Base-by-base conservation (phyloP, 2,329 filamentous ascomycete genomes). In the Ilyonectria destructans region DNA sequence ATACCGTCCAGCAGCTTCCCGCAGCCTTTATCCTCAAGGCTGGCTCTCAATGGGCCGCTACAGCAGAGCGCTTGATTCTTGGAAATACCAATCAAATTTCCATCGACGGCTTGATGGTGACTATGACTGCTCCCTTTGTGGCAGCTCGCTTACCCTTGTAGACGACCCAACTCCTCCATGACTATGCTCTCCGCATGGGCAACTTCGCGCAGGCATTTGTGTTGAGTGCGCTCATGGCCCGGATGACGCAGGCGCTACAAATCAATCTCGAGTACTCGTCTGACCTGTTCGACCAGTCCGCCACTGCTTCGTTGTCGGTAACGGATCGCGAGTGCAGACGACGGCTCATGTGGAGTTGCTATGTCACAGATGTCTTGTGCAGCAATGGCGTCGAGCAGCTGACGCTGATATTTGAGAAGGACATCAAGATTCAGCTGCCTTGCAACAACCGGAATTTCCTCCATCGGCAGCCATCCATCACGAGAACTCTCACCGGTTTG, bases 261-360 rank as follows among this genome's bases (percentile, higher is more conserved):
- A 58, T 74, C 21, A 71, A 74, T 9, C 52, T 73, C 3, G 71
- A 74, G 40, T 70, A 67, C 33, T 69, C 68, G 3, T 48, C 68
- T 5, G 64, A 71, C 21, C n/a, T 69, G 6, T 31, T 64, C n/a
- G 35, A 58, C 15, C 35, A 51, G n/a, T 55, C 58, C n/a, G 45
- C 55, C 10, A 49, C 43, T 7, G 43, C 29, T 15, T 33, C 45
- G 6, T n/a, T 65, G 7, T 58, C 65, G 2, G 51, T 37, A 4
- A 70, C 69, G 7, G 51, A 54, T 10, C 57, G 65, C 10, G 71
- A 73, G 55, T 70, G 58, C 19, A 58, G 69, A 6, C 51, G 71
- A 23, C 65, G 71, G 1, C 62, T 73, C n/a, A 73, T 73, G 71
- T 73, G 68, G 67, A 70, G 67, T 17, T 71, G 70, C 46, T 73